A percentile compares a stretch with the other conserved stretches of the same genome.
Conservation (phyloP, 768 basidiomycete species). For the Lactarius pseudohatsudake region DNA sequence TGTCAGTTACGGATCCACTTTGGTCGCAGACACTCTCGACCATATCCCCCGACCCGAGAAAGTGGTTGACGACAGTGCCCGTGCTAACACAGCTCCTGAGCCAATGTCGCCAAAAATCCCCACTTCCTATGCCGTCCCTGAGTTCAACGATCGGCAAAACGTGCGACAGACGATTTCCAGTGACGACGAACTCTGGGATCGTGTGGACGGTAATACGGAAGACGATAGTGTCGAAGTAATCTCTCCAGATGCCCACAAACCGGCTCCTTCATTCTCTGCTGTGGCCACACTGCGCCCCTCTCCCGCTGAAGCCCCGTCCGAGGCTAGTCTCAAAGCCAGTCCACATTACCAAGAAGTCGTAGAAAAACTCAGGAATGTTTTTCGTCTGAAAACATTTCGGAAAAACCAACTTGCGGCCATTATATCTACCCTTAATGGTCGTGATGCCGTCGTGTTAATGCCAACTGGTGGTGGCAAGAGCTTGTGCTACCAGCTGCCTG, state of each 20-base stretch:
- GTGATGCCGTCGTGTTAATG: slow-evolving; percentile 93
- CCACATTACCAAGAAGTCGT: slow-evolving; percentile 52
- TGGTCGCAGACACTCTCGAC: slow-evolving; percentile 12
- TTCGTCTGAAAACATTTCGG: slow-evolving; percentile 69
- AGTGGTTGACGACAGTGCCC: neutral
- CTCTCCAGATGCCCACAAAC: slow-evolving; percentile 18
- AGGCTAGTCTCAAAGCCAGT: slow-evolving; percentile 21
- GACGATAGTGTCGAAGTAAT: slow-evolving; percentile 30
- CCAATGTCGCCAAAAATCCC: neutral
- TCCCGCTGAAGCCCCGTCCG: slow-evolving; percentile 11
- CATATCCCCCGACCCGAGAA: neutral
- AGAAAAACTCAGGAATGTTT: slow-evolving; percentile 54
- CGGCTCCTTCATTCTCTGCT: slow-evolving; percentile 8
- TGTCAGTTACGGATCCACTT: slow-evolving; percentile 17
- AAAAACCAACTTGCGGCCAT: slow-evolving; percentile 87
- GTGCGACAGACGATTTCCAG: slow-evolving; percentile 28
- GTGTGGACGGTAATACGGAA: slow-evolving; percentile 38
- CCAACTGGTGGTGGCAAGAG: slow-evolving; percentile 95
- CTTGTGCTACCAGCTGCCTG: slow-evolving; percentile 88
- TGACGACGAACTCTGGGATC: slow-evolving; percentile 52
- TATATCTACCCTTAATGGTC: slow-evolving; percentile 70
- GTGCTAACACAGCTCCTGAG: neutral
- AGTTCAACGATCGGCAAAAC: neutral
- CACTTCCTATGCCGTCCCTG: slow-evolving; percentile 11
- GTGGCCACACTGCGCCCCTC: slow-evolving; percentile 13